Percentiles rank a stretch among this genome's conserved stretches.
These are phyloP conservation scores for Kwoniella sp. DNA, from an alignment of 768 basidiomycete species.

Conservation along the genomic window DNA sequence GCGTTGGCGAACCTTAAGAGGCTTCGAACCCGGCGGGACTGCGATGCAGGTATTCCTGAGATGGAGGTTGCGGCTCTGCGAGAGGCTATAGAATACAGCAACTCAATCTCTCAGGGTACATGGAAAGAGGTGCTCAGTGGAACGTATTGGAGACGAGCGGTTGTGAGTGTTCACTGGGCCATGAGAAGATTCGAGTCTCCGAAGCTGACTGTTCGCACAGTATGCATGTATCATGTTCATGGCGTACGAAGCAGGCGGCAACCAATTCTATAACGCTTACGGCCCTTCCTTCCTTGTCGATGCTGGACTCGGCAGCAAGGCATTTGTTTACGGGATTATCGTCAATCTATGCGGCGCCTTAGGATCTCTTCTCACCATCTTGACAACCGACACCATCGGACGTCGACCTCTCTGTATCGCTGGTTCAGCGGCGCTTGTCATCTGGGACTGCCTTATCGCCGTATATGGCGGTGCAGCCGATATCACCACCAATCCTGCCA, in stretches of 20 bases:
- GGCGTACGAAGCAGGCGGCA: slow-evolving; percentile 26
- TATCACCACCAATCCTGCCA: slow-evolving; percentile 7
- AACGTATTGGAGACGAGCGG: slow-evolving; percentile 17
- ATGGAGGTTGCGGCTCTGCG: slow-evolving; percentile 28
- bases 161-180: neutral
- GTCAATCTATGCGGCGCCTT: slow-evolving; percentile 23
- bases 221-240: slow-evolving; percentile 12
- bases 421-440: slow-evolving; percentile 18
- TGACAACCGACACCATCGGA: slow-evolving; percentile 23
- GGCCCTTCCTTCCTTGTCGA: slow-evolving; percentile 28
- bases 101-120: slow-evolving; percentile 3
- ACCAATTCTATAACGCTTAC: slow-evolving; percentile 36
- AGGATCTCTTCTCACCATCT: slow-evolving; percentile 20
- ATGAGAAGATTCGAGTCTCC: neutral
- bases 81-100: slow-evolving; percentile 23
- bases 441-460: slow-evolving; percentile 27
- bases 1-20: slow-evolving; percentile 24
- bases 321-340: slow-evolving; percentile 30
- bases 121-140: slow-evolving; percentile 32
- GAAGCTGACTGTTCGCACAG: neutral
- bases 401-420: slow-evolving; percentile 27
- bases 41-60: slow-evolving; percentile 16
- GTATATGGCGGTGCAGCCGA: slow-evolving; percentile 16
- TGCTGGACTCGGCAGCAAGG: slow-evolving; percentile 25
- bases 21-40: slow-evolving; percentile 21